Evolutionary conservation across 495 filamentous ascomycete genomes (phyloP), one percentile per base, ranked within the genome.

Genomic region (Penicillium chermesinum): DNA sequence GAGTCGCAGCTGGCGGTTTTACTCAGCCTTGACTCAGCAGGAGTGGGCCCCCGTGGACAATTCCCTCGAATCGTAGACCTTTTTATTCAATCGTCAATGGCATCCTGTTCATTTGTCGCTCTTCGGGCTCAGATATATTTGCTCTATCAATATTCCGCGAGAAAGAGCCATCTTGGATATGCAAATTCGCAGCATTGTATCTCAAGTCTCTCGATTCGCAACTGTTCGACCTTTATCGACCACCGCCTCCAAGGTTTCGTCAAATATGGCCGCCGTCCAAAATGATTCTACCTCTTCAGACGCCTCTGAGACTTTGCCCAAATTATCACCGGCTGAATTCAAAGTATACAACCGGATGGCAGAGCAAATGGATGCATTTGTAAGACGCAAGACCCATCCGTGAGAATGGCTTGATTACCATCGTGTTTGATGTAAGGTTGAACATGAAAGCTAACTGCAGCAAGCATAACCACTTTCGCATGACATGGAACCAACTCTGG

Each of bases 391-490:
- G 15, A 67, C n/a, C n/a, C n/a, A n/a, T n/a, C n/a, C n/a, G n/a
- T n/a, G n/a, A n/a, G n/a, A n/a, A n/a, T n/a, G n/a, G n/a, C n/a
- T n/a, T n/a, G n/a, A n/a, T n/a, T n/a, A n/a, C n/a, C n/a, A n/a
- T n/a, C n/a, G n/a, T n/a, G n/a, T n/a, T n/a, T n/a, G n/a, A n/a
- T n/a, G n/a, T n/a, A n/a, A n/a, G n/a, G n/a, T n/a, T n/a, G n/a
- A n/a, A n/a, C n/a, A n/a, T n/a, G n/a, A n/a, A n/a, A n/a, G n/a
- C n/a, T n/a, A n/a, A n/a, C 33, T 58, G 41, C 14, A 53, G 18
- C 8, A 38, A 85, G 82, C 89, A 94, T 69, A 81, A 84, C 50
- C 76, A 86, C 68, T 93, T 93, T 72, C 84, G 87, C 15, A 60
- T 72, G 37, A 74, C 80, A 13, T 95, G 87, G 86, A 85, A 79